phyloP scores from a whole-genome alignment of 768 basidiomycete species.

The Flagelloscypha sp. region DNA sequence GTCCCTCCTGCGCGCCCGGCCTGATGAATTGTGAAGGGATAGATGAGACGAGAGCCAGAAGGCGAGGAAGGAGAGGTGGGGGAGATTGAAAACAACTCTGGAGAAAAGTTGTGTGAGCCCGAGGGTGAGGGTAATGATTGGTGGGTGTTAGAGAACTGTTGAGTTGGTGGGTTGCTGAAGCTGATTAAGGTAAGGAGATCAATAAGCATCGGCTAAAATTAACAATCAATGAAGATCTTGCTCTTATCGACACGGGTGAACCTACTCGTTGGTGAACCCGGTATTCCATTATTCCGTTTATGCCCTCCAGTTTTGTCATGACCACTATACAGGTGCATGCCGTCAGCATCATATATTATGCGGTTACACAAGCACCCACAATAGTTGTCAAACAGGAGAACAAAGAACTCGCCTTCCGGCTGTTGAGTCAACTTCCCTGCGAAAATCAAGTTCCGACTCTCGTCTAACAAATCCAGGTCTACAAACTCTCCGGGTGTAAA shows the following conservation, averaged over 20 bases:
- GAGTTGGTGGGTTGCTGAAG: conserved; percentile 47
- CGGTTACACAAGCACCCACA: conserved; percentile 27
- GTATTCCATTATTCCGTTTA: conserved; percentile 45
- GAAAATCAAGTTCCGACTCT: conserved; percentile 53
- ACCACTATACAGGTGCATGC: too few relatives aligned
- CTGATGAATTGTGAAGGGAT: conserved; percentile 61
- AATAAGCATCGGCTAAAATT: conserved; percentile 53
- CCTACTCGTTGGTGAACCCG: conserved; percentile 49
- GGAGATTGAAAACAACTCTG: too few relatives aligned
- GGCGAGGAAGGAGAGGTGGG: conserved; percentile 34
- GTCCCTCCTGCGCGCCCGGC: conserved; percentile 58
- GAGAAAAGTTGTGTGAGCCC: conserved; percentile 18
- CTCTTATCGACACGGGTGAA: not conserved
- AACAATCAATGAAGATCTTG: conserved; percentile 2
- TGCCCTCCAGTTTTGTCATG: conserved; percentile 50
- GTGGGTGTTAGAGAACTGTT: conserved; percentile 27
- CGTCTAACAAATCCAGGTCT: conserved; percentile 60
- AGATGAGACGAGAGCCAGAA: conserved; percentile 48
- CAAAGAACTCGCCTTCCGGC: conserved; percentile 58
- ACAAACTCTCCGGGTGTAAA: conserved; percentile 47
- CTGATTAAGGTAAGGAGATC: conserved; percentile 55
- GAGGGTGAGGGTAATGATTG: conserved; percentile 18
- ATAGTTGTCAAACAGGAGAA: conserved; percentile 68
- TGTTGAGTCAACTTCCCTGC: conserved; percentile 53
- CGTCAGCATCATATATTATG: too few relatives aligned